Conservation (phyloP, 179 eudicot genomes). For the Heliamphora pulchella region DNA sequence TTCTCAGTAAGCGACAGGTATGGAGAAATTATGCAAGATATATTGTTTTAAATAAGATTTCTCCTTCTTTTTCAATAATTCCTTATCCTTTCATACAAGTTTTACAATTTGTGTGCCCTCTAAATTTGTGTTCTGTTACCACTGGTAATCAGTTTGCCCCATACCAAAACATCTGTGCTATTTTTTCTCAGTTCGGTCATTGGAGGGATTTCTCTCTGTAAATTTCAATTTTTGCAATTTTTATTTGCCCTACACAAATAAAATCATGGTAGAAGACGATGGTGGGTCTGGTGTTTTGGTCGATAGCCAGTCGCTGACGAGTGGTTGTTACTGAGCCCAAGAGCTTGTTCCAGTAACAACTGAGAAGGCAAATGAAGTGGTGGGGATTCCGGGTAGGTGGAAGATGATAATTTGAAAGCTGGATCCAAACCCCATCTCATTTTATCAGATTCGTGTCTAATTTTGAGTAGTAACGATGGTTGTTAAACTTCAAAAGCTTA, state of each 20-base stretch:
- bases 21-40: too few species aligned
- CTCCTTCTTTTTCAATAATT: too few species aligned
- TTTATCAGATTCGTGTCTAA: constrained; percentile 50
- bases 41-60: too few species aligned
- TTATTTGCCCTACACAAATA: background rate
- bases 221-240: background rate
- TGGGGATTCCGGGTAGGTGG: constrained; percentile 74
- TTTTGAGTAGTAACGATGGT: too few species aligned
- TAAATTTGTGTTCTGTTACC: too few species aligned
- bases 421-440: constrained; percentile 59
- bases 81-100: too few species aligned
- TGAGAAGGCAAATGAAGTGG: constrained; percentile 52
- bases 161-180: too few species aligned
- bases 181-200: background rate
- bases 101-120: too few species aligned
- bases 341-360: constrained; percentile 64
- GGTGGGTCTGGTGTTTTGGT: constrained; percentile 7
- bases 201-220: background rate
- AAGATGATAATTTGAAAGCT: constrained; percentile 64
- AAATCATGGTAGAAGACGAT: constrained; percentile 29
- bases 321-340: constrained; percentile 43
- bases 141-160: too few species aligned
- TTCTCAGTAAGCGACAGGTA: too few species aligned
- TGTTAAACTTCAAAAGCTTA: too few species aligned
- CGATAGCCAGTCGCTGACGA: constrained; percentile 28